Conservation (phyloP, 2,329 filamentous ascomycete species). For the Hypoxylon sp. region DNA sequence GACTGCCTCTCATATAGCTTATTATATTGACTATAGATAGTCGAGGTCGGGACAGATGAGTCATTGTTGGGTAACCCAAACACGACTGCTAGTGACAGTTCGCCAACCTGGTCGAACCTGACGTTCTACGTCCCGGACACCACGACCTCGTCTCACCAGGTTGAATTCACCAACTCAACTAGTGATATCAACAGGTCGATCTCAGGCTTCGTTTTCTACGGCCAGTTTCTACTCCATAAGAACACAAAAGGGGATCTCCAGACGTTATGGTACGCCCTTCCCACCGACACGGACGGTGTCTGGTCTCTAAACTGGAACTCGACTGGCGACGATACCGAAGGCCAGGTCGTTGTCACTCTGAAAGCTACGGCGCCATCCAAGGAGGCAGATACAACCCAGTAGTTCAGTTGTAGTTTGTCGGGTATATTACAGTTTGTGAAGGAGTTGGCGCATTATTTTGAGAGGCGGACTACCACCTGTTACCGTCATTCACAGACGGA, state of each 20-base stretch:
- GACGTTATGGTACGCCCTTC: constrained; percentile 49
- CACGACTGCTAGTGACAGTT: constrained; percentile 36
- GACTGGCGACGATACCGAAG: constrained; percentile 40
- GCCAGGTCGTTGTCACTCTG: constrained; percentile 43
- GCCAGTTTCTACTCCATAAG: constrained; percentile 43
- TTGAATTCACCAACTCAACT: constrained; percentile 40
- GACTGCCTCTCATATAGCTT: not conserved
- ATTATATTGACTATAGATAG: constrained; percentile 34
- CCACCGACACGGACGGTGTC: constrained; percentile 42
- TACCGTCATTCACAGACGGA: not conserved
- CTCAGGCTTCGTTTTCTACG: constrained; percentile 49
- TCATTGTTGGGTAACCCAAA: constrained; percentile 46
- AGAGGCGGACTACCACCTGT: not conserved
- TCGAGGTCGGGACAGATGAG: constrained; percentile 36
- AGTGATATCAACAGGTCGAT: constrained; percentile 23
- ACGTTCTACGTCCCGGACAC: constrained; percentile 47
- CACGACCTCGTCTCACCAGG: constrained; percentile 39
- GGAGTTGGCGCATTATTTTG: constrained; percentile 6
- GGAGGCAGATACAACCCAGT: not conserved
- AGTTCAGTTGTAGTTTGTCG: constrained; percentile 2
- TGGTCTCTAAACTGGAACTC: constrained; percentile 50
- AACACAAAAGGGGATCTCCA: constrained; percentile 36
- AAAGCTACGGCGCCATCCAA: constrained; percentile 43
- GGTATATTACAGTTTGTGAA: not conserved
- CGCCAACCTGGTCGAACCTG: constrained; percentile 48